Base-by-base conservation (phyloP, 1,139 yeast genomes). In the Lodderomyces theae region DNA sequence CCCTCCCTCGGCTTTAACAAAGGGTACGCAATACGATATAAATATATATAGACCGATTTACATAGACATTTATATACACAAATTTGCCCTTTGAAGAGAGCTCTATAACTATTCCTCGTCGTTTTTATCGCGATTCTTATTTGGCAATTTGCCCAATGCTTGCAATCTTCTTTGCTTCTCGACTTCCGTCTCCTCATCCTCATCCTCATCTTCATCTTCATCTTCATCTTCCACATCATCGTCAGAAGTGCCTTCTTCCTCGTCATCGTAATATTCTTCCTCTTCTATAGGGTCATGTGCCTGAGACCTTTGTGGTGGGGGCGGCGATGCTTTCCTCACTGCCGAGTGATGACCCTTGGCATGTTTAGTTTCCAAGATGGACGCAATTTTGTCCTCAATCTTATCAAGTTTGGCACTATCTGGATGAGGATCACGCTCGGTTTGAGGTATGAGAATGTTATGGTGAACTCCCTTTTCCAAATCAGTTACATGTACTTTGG, bases 131-230 rank as follows among this genome's bases (percentile, higher is more conserved):
- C 74, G 62, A 41, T 82, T 65, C 10, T 58, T 62, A 3, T 67
- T 60, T 3, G 66, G 63, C 22, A 74, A 48, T 28, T 58, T 63
- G 8, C 95, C 95, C 48, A 89, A 72, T 1, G 96, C 96, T 3
- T 92, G 90, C 47, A 87, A 64, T 50, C 97, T 77, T 55, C 96
- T 77, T 35, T 72, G 72, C 48, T 80, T 77, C 57, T 89, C 97
- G 19, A 82, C 80, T 28, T 70, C 83, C 0, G 90, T 82, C 53
- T 86, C 94, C 15, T 67, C 70, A 6, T 60, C 62, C 5, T 42
- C 51, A 6, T 41, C 48, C 12, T 39, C 45, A 12, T 42, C 47
- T 6, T 37, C 46, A 28, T 41, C 45, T 24, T 39, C 45, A 13
- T 39, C 47, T n/a, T 38, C 44, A 15, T 45, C 45, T 13, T 29